Conservation (phyloP, 495 filamentous ascomycete genomes). For the Xylaria flabelliformis region DNA sequence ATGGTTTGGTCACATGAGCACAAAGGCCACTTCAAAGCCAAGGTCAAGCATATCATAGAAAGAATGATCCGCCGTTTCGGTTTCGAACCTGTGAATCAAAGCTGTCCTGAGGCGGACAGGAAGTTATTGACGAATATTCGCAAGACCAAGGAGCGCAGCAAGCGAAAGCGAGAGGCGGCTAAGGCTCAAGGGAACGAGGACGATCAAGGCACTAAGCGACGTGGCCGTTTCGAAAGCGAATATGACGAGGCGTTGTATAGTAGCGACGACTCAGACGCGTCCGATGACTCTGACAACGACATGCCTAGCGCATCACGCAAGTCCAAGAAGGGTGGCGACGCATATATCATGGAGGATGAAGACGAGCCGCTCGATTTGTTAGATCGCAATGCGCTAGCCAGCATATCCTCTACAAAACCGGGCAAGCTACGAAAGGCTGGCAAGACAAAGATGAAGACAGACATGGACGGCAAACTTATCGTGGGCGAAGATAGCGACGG, state of each 20-base stretch:
- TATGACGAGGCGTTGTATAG: slow-evolving; percentile 96
- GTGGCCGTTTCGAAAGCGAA: slow-evolving; percentile 79
- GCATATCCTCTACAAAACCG: slow-evolving; percentile 91
- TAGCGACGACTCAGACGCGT: slow-evolving; percentile 68
- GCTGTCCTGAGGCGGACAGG: slow-evolving; percentile 81
- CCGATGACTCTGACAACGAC: slow-evolving; percentile 66
- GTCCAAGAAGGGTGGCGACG: slow-evolving; percentile 62
- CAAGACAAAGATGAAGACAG: slow-evolving; percentile 71
- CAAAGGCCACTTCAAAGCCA: slow-evolving; percentile 91
- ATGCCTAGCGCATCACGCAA: slow-evolving; percentile 60
- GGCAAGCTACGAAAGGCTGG: slow-evolving; percentile 61
- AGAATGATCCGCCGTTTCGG: slow-evolving; percentile 91
- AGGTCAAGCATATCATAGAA: slow-evolving; percentile 97
- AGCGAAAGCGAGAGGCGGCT: slow-evolving; percentile 80
- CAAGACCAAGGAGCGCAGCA: slow-evolving; percentile 86
- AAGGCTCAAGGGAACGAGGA: slow-evolving; percentile 58
- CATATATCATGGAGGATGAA: slow-evolving; percentile 91
- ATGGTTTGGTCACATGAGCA: slow-evolving; percentile 98
- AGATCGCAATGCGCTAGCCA: slow-evolving; percentile 83
- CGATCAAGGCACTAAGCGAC: slow-evolving; percentile 53
- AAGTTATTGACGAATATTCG: slow-evolving; percentile 93
- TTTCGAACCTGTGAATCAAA: slow-evolving; percentile 72
- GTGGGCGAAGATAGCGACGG: slow-evolving; percentile 63
- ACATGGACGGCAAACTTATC: slow-evolving; percentile 88
- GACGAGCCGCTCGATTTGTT: slow-evolving; percentile 94